A percentile compares a stretch with the other conserved stretches of the same genome.
Evolutionary conservation across 352 stramenopile genomes (phyloP).

Genomic region (Pythium vanterpoolii): DNA sequence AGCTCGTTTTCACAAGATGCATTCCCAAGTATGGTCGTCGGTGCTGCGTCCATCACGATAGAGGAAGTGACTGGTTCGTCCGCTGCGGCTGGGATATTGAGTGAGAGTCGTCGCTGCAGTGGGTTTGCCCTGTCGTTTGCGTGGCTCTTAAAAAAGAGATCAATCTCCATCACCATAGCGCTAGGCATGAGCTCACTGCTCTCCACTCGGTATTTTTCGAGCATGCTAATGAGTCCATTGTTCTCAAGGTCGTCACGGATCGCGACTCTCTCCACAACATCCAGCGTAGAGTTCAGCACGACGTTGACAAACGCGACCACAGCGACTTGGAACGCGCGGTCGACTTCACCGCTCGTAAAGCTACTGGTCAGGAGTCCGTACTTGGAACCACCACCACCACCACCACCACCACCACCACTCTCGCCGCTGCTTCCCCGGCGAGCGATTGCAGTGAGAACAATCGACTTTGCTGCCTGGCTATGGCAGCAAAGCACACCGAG

Average conservation of each 20-base stretch:
- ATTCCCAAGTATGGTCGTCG: background rate
- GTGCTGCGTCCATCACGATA: background rate
- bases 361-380: conserved; percentile 24
- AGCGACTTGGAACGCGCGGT: conserved; percentile 27
- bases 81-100: conserved; percentile 4
- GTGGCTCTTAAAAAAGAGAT: conserved; percentile 24
- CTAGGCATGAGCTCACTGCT: background rate
- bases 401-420: no score
- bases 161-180: conserved; percentile 22
- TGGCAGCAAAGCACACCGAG: conserved; percentile 35
- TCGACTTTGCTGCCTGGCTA: conserved; percentile 23
- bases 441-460: conserved; percentile 29
- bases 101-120: conserved; percentile 13
- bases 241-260: conserved; percentile 46
- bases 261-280: conserved; percentile 23
- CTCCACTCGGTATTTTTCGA: conserved; percentile 27
- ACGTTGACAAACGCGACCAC: conserved; percentile 48
- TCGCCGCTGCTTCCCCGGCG: background rate
- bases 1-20: background rate
- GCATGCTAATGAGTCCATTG: conserved; percentile 27
- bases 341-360: conserved; percentile 25
- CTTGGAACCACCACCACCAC: background rate
- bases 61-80: background rate
- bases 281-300: conserved; percentile 32
- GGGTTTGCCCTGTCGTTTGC: conserved; percentile 10